Percentiles rank a stretch among this genome's conserved stretches.
These are phyloP conservation scores for Inga leiocalycina DNA, from an alignment of 306 rosid genomes.

Conservation along the genomic window DNA sequence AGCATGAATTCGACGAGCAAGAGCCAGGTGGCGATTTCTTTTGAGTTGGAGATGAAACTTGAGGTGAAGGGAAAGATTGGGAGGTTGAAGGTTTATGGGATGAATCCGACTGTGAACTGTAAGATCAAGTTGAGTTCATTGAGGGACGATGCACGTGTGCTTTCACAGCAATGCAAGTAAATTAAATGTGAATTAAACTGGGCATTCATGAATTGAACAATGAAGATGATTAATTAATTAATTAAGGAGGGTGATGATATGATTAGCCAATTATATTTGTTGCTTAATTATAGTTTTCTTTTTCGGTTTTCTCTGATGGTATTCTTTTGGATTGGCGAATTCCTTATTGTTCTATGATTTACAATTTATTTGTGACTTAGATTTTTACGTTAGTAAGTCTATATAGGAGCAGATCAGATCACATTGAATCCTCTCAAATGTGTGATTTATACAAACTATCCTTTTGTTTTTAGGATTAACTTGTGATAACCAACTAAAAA, in stretches of 20 bases:
- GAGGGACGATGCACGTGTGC: slow-evolving; percentile 1
- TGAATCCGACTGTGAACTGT: slow-evolving; percentile 34
- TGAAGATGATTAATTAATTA: neutral
- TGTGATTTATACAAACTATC: neutral
- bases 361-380: neutral
- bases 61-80: slow-evolving; percentile 29
- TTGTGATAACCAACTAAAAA: too few species aligned
- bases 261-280: neutral
- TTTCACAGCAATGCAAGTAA: slow-evolving; percentile 17
- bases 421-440: neutral
- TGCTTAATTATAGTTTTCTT: too few species aligned
- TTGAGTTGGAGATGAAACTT: slow-evolving; percentile 34
- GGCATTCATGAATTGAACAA: neutral
- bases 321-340: neutral
- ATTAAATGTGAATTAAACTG: neutral
- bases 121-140: slow-evolving; percentile 28
- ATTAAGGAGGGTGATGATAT: neutral
- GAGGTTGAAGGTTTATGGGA: slow-evolving; percentile 25
- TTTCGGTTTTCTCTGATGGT: neutral
- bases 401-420: neutral
- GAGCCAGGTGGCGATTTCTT: neutral
- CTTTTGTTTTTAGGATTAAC: neutral
- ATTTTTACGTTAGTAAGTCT: neutral
- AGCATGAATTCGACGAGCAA: slow-evolving; percentile 23
- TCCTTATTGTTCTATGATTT: neutral